These are phyloP conservation scores for Moniliella sp. DNA, from an alignment of 1,284 basidiomycete genomes.

Conservation along the genomic window DNA sequence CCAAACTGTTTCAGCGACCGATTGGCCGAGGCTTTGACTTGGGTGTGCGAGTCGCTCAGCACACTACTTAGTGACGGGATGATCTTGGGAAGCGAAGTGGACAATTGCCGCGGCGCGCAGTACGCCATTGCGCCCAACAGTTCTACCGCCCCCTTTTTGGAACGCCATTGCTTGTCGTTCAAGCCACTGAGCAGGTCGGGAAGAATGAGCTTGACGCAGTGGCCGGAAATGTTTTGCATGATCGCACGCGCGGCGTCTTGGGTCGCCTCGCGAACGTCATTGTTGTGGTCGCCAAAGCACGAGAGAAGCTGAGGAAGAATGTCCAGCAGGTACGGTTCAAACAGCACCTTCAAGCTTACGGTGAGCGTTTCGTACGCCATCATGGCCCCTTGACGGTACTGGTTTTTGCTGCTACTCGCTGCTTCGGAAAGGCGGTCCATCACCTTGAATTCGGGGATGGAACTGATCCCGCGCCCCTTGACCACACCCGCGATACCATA, in stretches of 20 bases:
- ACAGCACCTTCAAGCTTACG: constrained; percentile 60
- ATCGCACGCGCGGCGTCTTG: constrained; percentile 78
- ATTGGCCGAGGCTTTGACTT: constrained; percentile 80
- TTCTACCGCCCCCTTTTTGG: constrained; percentile 93
- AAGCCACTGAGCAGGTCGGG: constrained; percentile 72
- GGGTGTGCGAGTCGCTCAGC: constrained; percentile 85
- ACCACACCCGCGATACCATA: constrained; percentile 89
- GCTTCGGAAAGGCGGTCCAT: constrained; percentile 54
- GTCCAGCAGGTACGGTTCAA: constrained; percentile 75
- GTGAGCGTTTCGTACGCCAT: constrained; percentile 76
- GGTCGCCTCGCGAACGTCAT: constrained; percentile 81
- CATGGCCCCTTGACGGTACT: constrained; percentile 72
- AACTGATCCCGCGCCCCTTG: constrained; percentile 64
- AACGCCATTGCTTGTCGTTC: constrained; percentile 96
- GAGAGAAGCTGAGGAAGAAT: constrained; percentile 66
- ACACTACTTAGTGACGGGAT: constrained; percentile 85
- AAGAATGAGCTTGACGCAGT: constrained; percentile 64
- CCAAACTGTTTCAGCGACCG: constrained; percentile 91
- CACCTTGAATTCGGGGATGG: constrained; percentile 63
- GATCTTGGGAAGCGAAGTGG: constrained; percentile 79
- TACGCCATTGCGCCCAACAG: constrained; percentile 97
- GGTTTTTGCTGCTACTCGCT: constrained; percentile 73
- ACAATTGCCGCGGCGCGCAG: constrained; percentile 83
- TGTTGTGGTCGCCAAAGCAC: constrained; percentile 67
- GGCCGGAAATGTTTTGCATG: constrained; percentile 58